Evolutionary conservation across 495 filamentous ascomycete species (phyloP).

Genomic region (Staphylotrichum longicolle): DNA sequence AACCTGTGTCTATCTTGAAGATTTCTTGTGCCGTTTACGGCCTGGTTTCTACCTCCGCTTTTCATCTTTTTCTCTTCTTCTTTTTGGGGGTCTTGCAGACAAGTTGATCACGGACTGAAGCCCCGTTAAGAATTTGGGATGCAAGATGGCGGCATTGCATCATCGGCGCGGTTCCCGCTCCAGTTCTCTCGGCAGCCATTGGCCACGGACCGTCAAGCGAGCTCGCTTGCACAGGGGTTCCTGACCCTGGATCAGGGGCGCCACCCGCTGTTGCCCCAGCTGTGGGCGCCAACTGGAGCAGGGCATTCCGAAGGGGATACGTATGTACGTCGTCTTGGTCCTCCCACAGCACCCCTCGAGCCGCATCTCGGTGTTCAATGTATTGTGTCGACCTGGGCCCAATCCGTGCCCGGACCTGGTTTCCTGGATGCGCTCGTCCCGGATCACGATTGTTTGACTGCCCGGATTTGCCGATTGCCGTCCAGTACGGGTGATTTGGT

Average conservation of each 20-base stretch:
- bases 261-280: slow-evolving; percentile 8
- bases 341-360: background rate
- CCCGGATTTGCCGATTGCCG: slow-evolving; percentile 9
- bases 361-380: slow-evolving; percentile 5
- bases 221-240: slow-evolving; percentile 1
- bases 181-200: slow-evolving; percentile 14
- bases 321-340: background rate
- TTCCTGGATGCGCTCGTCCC: slow-evolving; percentile 7
- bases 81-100: too few species aligned
- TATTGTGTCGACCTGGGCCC: background rate
- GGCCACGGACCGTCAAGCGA: slow-evolving; percentile 13
- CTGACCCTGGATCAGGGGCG: slow-evolving; percentile 4
- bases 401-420: slow-evolving; percentile 6
- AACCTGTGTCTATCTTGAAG: background rate
- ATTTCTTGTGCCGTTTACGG: too few species aligned
- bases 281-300: slow-evolving; percentile 4
- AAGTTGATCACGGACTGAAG: too few species aligned
- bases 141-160: background rate
- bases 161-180: background rate
- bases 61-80: too few species aligned
- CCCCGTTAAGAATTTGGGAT: too few species aligned
- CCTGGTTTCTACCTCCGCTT: too few species aligned
- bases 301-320: slow-evolving; percentile 4
- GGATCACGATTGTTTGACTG: slow-evolving; percentile 1
- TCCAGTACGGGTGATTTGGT: slow-evolving; percentile 6